Base-by-base conservation (phyloP, 306 rosid genomes). In the Arachis stenosperma region DNA sequence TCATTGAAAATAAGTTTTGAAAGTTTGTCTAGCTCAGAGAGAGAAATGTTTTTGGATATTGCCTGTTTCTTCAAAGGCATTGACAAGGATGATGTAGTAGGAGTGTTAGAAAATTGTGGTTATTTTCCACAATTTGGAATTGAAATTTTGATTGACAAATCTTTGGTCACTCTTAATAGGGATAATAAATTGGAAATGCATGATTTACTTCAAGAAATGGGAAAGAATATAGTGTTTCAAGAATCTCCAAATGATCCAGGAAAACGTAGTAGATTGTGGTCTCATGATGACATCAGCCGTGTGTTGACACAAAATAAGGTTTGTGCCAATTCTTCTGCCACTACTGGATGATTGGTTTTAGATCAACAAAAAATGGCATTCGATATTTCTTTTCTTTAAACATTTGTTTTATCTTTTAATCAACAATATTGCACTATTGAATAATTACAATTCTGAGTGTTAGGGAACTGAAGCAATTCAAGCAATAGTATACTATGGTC, bases 41-140 rank as follows among this genome's bases (percentile, higher is more conserved):
- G 64, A 73, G 61, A 59, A 4, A 4, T 81, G 78, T 81, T 81
- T 51, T 70, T 81, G 7, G 78, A 76, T 65, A 75, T 81, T 37
- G 83, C 84, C 0, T 76, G 86, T 70, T 88, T 85, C 80, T 88
- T 85, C 50, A 76, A 68, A 15, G 87, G 84, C 52, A 83, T 62
- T 75, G 43, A 39, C 9, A 27, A 15, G 33, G 80, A 58, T 36
- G 15, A 61, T 69, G 82, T 71, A 1, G 68, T 40, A 22, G 57
- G 76, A 36, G 65, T 81, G 10, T 36, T 83, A 8, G 67, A 81
- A 51, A 65, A 1, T 29, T 56, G 79, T 67, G 86, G 80, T 3
- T 64, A 69, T 60, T 40, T 17, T 59, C 70, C 86, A 33, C 9
- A 1, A 13, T 79, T 67, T 65, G 85, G 82, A 40, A 54, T 83